phyloP scores from a whole-genome alignment of 2,329 filamentous ascomycete species.

The Aureobasidium sp. region DNA sequence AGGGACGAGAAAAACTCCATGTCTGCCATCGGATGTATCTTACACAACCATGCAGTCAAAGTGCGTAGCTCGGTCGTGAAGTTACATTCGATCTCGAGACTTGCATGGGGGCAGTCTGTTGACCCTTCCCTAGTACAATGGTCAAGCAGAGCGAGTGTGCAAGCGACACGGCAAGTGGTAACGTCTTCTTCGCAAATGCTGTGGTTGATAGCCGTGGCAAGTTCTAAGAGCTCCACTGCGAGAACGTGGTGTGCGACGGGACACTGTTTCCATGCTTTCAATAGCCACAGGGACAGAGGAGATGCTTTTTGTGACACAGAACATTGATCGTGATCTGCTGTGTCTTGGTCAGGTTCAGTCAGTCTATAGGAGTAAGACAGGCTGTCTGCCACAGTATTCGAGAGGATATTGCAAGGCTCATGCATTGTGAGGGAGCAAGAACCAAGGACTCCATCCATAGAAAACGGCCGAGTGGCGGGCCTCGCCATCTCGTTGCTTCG shows the following conservation, averaged over 20 bases:
- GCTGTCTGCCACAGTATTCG: neutral
- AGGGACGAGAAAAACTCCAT: neutral
- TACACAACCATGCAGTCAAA: neutral
- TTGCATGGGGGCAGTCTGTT: neutral
- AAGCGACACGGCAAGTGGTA: neutral
- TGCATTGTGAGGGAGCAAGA: neutral
- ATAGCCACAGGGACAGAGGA: neutral
- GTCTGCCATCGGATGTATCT: neutral
- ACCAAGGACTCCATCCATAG: neutral
- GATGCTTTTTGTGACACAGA: neutral
- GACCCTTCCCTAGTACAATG: neutral
- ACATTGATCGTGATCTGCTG: neutral
- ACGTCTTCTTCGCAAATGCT: neutral
- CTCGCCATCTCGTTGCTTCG: neutral
- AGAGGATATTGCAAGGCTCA: neutral
- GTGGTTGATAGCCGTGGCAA: neutral
- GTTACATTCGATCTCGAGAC: neutral
- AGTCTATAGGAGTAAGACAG: neutral
- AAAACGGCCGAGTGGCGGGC: neutral
- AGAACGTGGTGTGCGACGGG: neutral
- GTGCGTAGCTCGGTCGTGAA: neutral
- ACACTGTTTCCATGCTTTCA: neutral
- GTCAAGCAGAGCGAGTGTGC: neutral
- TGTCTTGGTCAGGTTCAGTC: neutral
- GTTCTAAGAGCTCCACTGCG: neutral